Evolutionary conservation across 208 protist genomes (phyloP).

Genomic region (Phytomonas sp.): DNA sequence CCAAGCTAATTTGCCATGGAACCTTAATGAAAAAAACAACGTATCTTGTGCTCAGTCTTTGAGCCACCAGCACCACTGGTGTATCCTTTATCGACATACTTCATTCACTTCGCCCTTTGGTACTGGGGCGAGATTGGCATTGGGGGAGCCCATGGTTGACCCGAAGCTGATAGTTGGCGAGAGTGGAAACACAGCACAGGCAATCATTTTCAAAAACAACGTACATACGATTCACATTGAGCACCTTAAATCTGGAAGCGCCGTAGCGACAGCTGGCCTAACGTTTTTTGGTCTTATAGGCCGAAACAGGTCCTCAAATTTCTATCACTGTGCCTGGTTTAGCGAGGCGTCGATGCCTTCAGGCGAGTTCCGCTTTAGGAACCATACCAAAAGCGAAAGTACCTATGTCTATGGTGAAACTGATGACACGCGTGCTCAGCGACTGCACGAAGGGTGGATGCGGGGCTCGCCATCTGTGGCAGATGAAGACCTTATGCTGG

Average conservation of each 20-base stretch:
- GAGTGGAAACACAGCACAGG: background rate
- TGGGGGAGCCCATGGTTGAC: background rate
- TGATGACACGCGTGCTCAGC: background rate
- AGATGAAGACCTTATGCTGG: background rate
- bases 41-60: background rate
- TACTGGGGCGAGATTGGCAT: background rate
- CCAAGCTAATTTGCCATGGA: constrained; percentile 22
- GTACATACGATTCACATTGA: background rate
- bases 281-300: background rate
- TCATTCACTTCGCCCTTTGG: background rate
- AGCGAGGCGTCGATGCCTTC: background rate
- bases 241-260: background rate
- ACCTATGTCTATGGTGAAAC: background rate
- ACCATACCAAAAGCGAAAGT: background rate
- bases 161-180: background rate
- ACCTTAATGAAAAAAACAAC: background rate
- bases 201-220: background rate
- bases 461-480: background rate
- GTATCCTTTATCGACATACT: background rate
- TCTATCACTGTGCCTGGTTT: background rate
- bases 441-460: background rate
- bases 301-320: background rate
- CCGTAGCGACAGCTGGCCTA: background rate
- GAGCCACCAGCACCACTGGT: background rate
- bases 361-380: background rate